Percentiles rank a stretch among this genome's conserved stretches.
These are phyloP conservation scores for Clonostachys solani DNA, from an alignment of 2,329 filamentous ascomycete species.

Conservation along the genomic window DNA sequence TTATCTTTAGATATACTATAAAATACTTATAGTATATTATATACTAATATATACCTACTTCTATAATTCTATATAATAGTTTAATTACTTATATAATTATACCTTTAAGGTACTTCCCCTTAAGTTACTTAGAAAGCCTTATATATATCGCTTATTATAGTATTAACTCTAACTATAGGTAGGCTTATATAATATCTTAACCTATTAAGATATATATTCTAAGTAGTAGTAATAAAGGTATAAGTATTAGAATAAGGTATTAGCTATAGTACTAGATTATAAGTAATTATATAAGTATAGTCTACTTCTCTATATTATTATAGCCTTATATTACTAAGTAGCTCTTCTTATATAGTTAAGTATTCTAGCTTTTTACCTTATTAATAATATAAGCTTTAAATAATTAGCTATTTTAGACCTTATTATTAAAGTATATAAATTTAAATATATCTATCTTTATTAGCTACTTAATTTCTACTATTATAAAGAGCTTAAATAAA, in stretches of 20 bases:
- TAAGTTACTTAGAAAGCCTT: too few relatives aligned
- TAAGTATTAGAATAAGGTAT: too few relatives aligned
- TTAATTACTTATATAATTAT: not conserved
- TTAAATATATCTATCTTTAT: not conserved
- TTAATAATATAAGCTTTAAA: not conserved
- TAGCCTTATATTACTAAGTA: not conserved
- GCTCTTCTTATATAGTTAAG: not conserved
- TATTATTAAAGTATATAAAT: not conserved
- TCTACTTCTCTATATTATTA: not conserved
- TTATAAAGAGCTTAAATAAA: not conserved
- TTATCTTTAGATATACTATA: too few relatives aligned
- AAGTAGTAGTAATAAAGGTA: not conserved
- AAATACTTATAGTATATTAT: too few relatives aligned
- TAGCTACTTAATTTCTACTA: not conserved
- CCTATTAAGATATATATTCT: not conserved
- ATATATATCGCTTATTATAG: not conserved
- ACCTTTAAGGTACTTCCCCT: too few relatives aligned
- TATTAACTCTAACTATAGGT: not conserved
- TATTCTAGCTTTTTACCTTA: not conserved
- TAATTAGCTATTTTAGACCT: not conserved
- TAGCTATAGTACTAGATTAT: too few relatives aligned
- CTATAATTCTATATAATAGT: not conserved
- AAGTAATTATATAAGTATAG: not conserved
- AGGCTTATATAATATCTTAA: not conserved
- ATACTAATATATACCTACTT: not conserved